Percentiles rank a stretch among this genome's conserved stretches.
Evolutionary conservation across 164 flowering plant species (phyloP).

Genomic region (Dillenia suffruticosa): DNA sequence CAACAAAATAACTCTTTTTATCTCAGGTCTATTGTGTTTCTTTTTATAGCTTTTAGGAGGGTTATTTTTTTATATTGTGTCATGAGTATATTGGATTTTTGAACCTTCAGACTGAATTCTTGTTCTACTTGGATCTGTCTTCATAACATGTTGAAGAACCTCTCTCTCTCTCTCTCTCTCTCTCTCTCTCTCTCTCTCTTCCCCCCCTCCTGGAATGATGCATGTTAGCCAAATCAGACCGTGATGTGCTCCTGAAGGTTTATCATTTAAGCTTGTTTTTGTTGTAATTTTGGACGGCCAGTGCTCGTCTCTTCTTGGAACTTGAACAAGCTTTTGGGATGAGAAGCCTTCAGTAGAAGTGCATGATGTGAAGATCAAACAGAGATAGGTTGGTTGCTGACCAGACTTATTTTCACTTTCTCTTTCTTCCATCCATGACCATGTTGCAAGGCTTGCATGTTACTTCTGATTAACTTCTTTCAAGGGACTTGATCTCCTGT

Average conservation of each 20-base stretch:
- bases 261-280: not conserved
- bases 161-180: no score
- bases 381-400: slow-evolving; percentile 14
- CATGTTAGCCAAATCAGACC: slow-evolving; percentile 16
- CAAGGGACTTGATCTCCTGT: no score
- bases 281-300: not conserved
- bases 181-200: no score
- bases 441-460: not conserved
- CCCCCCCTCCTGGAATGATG: slow-evolving; percentile 9
- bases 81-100: no score
- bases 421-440: not conserved
- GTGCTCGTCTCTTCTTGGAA: not conserved
- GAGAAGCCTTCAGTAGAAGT: slow-evolving; percentile 10
- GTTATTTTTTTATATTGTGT: no score
- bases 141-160: no score
- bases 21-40: no score
- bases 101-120: no score
- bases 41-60: no score
- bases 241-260: slow-evolving; percentile 10
- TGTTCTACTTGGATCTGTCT: no score
- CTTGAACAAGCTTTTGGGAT: not conserved
- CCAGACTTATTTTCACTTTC: slow-evolving; percentile 1
- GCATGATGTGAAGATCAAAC: slow-evolving; percentile 7
- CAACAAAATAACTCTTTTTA: no score
- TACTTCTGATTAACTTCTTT: no score